These are phyloP conservation scores for Helicostylum pulchrum DNA, from an alignment of 192 early-diverging fungal species.

Conservation along the genomic window DNA sequence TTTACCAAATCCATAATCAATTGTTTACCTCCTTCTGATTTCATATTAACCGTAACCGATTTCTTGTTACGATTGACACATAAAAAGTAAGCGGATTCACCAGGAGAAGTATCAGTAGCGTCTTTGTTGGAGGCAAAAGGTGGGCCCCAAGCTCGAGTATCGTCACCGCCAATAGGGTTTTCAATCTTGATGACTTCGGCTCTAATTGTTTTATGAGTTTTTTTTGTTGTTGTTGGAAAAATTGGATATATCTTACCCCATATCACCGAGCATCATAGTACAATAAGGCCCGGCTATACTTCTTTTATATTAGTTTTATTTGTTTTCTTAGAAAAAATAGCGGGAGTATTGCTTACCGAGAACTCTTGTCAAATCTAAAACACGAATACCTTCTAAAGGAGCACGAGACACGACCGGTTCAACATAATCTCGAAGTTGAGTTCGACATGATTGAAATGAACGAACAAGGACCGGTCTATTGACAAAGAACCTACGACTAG, in stretches of 20 bases:
- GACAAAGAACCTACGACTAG: background rate
- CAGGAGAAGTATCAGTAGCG: constrained; percentile 22
- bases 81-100: constrained; percentile 88
- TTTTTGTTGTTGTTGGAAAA: background rate
- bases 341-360: constrained; percentile 37
- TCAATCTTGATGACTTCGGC: constrained; percentile 93
- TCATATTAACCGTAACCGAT: constrained; percentile 86
- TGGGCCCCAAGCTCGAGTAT: constrained; percentile 87
- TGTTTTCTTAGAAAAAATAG: background rate
- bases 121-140: constrained; percentile 49
- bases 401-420: constrained; percentile 37
- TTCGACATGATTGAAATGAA: constrained; percentile 3
- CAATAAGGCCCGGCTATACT: constrained; percentile 70
- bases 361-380: constrained; percentile 71
- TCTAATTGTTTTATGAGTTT: constrained; percentile 28
- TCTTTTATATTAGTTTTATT: background rate
- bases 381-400: constrained; percentile 57
- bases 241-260: constrained; percentile 49
- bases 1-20: constrained; percentile 67
- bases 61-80: constrained; percentile 91
- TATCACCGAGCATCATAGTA: constrained; percentile 74
- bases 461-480: constrained; percentile 4
- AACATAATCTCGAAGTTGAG: constrained; percentile 3
- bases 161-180: constrained; percentile 77
- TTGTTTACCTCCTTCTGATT: constrained; percentile 53